Evolutionary conservation across 1,284 basidiomycete species (phyloP), one percentile per base, ranked within the genome.

Genomic region (Tilletia indica): DNA sequence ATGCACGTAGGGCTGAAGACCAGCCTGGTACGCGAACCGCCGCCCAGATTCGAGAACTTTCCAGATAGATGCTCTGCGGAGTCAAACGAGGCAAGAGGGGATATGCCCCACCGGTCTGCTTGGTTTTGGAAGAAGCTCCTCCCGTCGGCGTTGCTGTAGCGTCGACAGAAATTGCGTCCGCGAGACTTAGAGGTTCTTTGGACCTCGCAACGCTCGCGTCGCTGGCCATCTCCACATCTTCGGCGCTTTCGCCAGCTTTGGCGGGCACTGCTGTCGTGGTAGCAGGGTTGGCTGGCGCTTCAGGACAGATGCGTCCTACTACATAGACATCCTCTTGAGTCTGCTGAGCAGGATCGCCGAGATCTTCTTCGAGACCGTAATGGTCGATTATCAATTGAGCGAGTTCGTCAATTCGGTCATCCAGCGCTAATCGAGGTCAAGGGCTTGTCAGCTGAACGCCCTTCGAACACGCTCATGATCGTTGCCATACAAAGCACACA

Each of bases 321-420:
- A 80, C 77, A 72, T 80, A 82, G 49, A 83, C 77, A 34, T 74
- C 73, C 51, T 81, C 79, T 56, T 83, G 82, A 2, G 72, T 77
- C 0, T 78, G 68, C 16, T 78, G 66, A 0, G 76, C 74, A 1
- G 82, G 80, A 63, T 83, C 82, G 11, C 76, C 79, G 31, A 81
- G 71, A 49, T 83, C 79, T 2, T 70, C 68, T 3, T 72, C 64
- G 45, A 82, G 67, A 3, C 36, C 51, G 64, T 81, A 83, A 1
- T 80, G 73, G n/a, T 68, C 69, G 21, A 77, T 75, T 14, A 83
- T 61, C 3, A 78, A 21, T 6, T 76, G n/a, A 11, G 77, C 78
- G 58, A 77, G 76, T 0, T 76, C 71, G 61, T 81, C 78, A 63
- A 83, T 77, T 1, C 76, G 76, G 49, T 81, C 78, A 67, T 83